phyloP scores from a whole-genome alignment of 352 stramenopile genomes.

The Globisporangium middletonii region DNA sequence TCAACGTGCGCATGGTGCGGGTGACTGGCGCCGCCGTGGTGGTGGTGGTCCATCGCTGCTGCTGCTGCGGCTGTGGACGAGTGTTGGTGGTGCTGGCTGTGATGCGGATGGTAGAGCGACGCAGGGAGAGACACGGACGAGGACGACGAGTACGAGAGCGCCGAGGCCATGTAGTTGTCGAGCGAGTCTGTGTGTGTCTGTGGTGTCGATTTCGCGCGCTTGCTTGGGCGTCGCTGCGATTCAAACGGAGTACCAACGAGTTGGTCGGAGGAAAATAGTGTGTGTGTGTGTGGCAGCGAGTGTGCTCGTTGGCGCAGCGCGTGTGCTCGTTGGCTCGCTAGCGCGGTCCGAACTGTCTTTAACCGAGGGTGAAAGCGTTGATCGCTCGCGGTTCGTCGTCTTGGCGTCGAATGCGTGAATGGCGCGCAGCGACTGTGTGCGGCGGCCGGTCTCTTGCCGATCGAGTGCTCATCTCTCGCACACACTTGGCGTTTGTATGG shows the following conservation, averaged over 20 bases:
- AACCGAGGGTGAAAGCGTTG: neutral
- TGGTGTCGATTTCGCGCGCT: neutral
- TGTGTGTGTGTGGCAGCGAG: neutral
- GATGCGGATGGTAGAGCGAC: neutral
- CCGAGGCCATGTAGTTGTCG: slow-evolving; percentile 6
- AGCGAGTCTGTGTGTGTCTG: no score
- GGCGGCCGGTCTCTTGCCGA: neutral
- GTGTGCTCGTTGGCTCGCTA: neutral
- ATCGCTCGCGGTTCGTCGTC: neutral
- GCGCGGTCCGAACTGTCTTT: slow-evolving; percentile 1
- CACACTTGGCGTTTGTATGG: neutral
- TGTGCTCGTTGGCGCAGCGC: neutral
- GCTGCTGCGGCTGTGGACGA: neutral
- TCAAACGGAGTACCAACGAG: slow-evolving; percentile 17
- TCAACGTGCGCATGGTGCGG: slow-evolving; percentile 24
- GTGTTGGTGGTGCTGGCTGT: neutral
- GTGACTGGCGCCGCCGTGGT: slow-evolving; percentile 6
- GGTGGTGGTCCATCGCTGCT: slow-evolving; percentile 13
- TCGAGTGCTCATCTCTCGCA: neutral
- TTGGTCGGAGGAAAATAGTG: slow-evolving; percentile 18
- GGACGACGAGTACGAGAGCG: slow-evolving; percentile 4
- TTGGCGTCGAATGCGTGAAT: slow-evolving; percentile 1
- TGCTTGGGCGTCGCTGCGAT: neutral
- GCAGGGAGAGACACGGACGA: slow-evolving; percentile 2
- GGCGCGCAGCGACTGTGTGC: neutral